A percentile compares a stretch with the other conserved stretches of the same genome.
Conservation (phyloP, 345 rosid genomes). For the Dovyalis caffra region DNA sequence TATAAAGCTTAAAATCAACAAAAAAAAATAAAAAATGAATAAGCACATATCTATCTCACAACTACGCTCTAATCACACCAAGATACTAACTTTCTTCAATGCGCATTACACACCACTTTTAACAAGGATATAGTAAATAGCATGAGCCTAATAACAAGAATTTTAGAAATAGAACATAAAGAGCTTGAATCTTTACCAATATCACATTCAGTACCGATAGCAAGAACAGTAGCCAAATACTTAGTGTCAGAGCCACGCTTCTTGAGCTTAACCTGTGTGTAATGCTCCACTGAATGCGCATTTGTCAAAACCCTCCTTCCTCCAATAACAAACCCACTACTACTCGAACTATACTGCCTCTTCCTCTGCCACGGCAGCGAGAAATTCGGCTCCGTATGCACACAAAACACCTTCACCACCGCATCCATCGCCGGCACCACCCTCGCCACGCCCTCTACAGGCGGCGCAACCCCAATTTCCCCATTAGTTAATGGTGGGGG, state of each 20-base stretch:
- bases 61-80: neutral
- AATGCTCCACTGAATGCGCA: conserved; percentile 95
- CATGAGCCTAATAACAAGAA: neutral
- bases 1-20: neutral
- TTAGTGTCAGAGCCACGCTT: conserved; percentile 93
- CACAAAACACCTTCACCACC: conserved; percentile 92
- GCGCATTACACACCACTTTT: neutral
- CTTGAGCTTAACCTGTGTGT: conserved; percentile 91
- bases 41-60: neutral
- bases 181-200: conserved; percentile 47
- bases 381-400: conserved; percentile 91
- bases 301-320: conserved; percentile 86
- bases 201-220: conserved; percentile 94
- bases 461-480: conserved; percentile 12
- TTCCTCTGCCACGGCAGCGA: conserved; percentile 95
- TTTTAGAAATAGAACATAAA: neutral
- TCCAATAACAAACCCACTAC: conserved; percentile 76
- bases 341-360: conserved; percentile 86
- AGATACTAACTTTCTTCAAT: too few species aligned
- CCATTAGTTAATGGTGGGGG: conserved; percentile 20
- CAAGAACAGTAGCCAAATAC: conserved; percentile 84
- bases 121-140: neutral
- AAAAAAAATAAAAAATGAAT: neutral
- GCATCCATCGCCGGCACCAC: conserved; percentile 90
- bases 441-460: conserved; percentile 55